Base-by-base conservation (phyloP, 352 stramenopile species). In the Globisporangium barbulae region DNA sequence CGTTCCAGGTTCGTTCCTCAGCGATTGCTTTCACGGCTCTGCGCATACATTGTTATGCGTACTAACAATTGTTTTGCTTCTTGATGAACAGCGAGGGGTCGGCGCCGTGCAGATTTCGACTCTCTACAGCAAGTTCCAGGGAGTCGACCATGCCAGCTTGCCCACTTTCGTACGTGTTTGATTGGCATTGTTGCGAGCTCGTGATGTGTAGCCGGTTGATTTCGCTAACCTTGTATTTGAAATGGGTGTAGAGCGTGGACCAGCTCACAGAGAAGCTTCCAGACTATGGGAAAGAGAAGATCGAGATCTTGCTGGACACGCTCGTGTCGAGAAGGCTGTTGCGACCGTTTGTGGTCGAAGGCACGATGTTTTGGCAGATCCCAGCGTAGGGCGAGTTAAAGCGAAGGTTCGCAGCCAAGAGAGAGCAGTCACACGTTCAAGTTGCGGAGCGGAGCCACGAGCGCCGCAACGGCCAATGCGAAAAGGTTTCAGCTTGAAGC, bases 101-200 rank as follows among this genome's bases (percentile, higher is more conserved):
- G 83, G 83, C n/a, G 86, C 86, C 19, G 83, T 93, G 39, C 81
- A 91, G 66, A 83, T 95, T 53, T 91, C 86, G 31, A 90, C 81
- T 39, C 69, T 95, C 48, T 95, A 93, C 59, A 93, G 75, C 75
- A 90, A 90, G 73, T 95, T 95, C 68, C 81, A 91, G 64, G 76
- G 77, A 33, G 49, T 68, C 33, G 72, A 75, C 49, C 61, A 79
- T 50, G 52, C 59, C 25, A 79, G 67, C 19, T 67, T 80, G n/a
- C 81, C 82, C 13, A 83, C 85, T 9, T 72, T 90, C 53, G 84
- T 93, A 70, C 70, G 76, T 89, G 41, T 48, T 54, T 64, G 41
- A 57, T 56, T 64, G 35, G 42, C 61, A 33, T 39, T 59, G 55
- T 66, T 37, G 65, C 59, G 65, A 53, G 31, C 47, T 56, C n/a